Percentiles rank a stretch among this genome's conserved stretches.
Evolutionary conservation across 2,329 filamentous ascomycete species (phyloP).

Genomic region (Chaetothyriales sp.): DNA sequence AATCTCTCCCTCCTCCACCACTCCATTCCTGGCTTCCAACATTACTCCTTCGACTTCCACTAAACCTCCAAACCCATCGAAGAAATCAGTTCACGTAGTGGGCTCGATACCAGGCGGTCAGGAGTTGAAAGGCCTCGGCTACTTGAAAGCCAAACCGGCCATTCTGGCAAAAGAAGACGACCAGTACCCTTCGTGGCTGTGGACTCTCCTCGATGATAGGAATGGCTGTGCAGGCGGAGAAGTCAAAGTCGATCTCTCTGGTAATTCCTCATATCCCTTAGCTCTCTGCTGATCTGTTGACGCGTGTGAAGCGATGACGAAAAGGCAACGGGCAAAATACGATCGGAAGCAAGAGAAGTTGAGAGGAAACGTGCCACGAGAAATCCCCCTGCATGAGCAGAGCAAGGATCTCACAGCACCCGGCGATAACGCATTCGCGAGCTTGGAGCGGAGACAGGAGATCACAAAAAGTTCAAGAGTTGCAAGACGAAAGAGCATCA

Average conservation of each 20-base stretch:
- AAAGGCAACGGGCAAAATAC: conserved; percentile 33
- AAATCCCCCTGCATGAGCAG: conserved; percentile 34
- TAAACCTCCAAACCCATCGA: conserved; percentile 19
- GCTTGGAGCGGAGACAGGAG: conserved; percentile 26
- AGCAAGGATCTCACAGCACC: conserved; percentile 31
- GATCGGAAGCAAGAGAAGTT: conserved; percentile 34
- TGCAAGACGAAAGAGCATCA: conserved; percentile 33
- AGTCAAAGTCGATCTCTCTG: conserved; percentile 27
- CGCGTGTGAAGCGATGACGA: conserved; percentile 24
- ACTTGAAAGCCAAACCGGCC: conserved; percentile 34
- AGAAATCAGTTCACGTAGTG: conserved; percentile 20
- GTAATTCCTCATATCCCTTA: conserved; percentile 18
- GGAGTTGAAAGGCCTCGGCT: conserved; percentile 30
- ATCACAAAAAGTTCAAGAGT: conserved; percentile 32
- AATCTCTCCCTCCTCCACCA: neutral
- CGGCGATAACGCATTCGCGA: conserved; percentile 24
- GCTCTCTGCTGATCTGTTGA: neutral
- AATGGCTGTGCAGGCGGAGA: conserved; percentile 22
- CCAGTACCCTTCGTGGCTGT: conserved; percentile 37
- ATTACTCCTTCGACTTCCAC: conserved; percentile 9
- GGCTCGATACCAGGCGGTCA: conserved; percentile 30
- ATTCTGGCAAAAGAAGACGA: conserved; percentile 32
- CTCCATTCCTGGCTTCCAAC: neutral
- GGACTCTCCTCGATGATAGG: conserved; percentile 29
- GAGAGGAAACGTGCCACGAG: conserved; percentile 25